Percentiles rank a stretch among this genome's conserved stretches.
These are phyloP conservation scores for Urtica urens DNA, from an alignment of 306 rosid genomes.

Conservation along the genomic window DNA sequence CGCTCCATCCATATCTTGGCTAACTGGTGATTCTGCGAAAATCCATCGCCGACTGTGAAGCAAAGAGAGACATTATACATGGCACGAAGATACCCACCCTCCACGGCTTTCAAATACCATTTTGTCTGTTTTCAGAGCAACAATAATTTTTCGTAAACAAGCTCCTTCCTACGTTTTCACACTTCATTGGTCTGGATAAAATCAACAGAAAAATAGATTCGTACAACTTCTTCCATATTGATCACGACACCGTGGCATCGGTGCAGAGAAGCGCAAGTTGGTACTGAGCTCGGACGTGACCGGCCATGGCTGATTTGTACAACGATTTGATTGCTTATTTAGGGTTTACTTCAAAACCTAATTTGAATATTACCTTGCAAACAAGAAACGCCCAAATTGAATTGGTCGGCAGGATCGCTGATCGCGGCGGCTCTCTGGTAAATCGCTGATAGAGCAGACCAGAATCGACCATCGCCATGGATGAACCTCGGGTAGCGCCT, in stretches of 20 bases:
- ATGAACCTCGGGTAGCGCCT: constrained; percentile 61
- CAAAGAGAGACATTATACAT: constrained; percentile 80
- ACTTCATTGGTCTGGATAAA: no score
- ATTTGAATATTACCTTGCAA: constrained; percentile 49
- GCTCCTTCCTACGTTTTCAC: no score
- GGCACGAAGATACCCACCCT: constrained; percentile 74
- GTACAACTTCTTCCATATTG: constrained; percentile 57
- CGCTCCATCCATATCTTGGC: constrained; percentile 90
- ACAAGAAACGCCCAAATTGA: constrained; percentile 76
- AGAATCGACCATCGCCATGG: constrained; percentile 83
- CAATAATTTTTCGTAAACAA: no score
- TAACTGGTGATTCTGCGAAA: constrained; percentile 35
- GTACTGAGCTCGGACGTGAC: constrained; percentile 71
- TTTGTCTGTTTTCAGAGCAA: constrained; percentile 49
- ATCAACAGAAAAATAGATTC: no score
- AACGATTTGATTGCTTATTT: constrained; percentile 67
- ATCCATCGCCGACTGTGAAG: constrained; percentile 66
- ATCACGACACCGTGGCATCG: constrained; percentile 37
- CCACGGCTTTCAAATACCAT: constrained; percentile 88
- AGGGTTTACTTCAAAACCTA: constrained; percentile 17
- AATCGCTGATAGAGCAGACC: constrained; percentile 55
- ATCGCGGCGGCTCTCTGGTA: constrained; percentile 51
- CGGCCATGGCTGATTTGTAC: constrained; percentile 42
- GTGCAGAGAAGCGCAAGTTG: constrained; percentile 82
- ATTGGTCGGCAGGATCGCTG: constrained; percentile 65